Base-by-base conservation (phyloP, 179 eudicot genomes). In the Silene noctiflora region DNA sequence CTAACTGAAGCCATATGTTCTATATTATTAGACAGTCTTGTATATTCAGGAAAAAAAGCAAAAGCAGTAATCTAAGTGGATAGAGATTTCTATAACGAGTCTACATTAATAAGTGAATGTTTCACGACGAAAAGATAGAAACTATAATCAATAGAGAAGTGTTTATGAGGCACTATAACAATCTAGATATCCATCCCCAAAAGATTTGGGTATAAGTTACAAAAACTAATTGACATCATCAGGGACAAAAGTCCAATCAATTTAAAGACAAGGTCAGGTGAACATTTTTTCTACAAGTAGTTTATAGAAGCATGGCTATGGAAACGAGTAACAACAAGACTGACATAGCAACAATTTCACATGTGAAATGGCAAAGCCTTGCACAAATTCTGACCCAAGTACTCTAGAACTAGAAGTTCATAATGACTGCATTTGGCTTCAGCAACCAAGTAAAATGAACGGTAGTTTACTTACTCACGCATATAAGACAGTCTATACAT, bases 41-140 rank as follows among this genome's bases (percentile, higher is more conserved):
- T 66, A 29, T 9, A 12, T 39, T 6, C 4, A 67, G 42, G 53
- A 1, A 9, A 51, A 66, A 17, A 29, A 20, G 59, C 20, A 21
- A 69, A 42, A 24, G 16, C 51, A 53, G 59, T 5, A 35, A 44
- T 76, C 22, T 3, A 63, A 21, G 27, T 61, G 48, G 60, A 24
- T 5, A 71, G 24, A 71, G 58, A 33, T 46, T 73, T 65, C 11
- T 67, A 55, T 29, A 19, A 7, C 31, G 69, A 55, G 19, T 76
- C 60, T 46, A 53, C 66, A 60, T 72, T 20, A 64, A 44, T 25
- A 21, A 44, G 39, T 16, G 46, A 44, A 24, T 16, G n/a, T 6
- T 62, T 42, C 76, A 25, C 9, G 22, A 3, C 29, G 14, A 10
- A 42, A 48, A 22, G 25, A 44, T 25, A 25, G 70, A 27, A 75